Evolutionary conservation across 1,284 basidiomycete genomes (phyloP), one percentile per base, ranked within the genome.

Genomic region (Papiliotrema nemorosa): DNA sequence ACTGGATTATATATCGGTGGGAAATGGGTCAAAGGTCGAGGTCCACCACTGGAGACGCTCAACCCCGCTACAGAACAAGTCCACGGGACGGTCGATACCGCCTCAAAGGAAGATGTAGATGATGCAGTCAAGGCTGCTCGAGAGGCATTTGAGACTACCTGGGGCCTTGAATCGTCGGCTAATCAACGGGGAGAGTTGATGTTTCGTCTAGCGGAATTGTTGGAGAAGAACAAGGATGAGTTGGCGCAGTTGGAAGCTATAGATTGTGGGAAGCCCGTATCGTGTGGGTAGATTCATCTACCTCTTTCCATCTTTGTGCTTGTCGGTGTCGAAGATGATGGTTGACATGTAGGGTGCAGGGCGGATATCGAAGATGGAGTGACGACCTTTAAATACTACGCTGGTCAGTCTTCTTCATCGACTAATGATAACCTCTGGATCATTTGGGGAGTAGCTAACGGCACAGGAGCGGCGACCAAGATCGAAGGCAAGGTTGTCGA

Each of bases 81-180:
- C 18, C 16, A 20, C 40, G 40, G 16, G 20, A 14, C 21, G 40
- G 24, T 41, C 9, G 21, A 41, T 12, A 41, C 40, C 10, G 70
- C 68, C 1, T 50, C 56, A 6, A 49, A 52, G n/a, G 63, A 83
- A 70, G 90, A 93, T 71, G 84, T 93, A 60, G 86, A 92, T 67
- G 67, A 78, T 37, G 90, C 90, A 5, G 90, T 93, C 44, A 80
- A 81, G 21, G 87, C 89, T 16, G 91, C 92, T 27, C 82, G 90
- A 59, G 78, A 82, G 47, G 69, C 92, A 4, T 90, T 89, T 78
- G 83, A 85, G 54, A 88, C 85, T 5, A 84, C 86, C 26, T 96
- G 91, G 91, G 92, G 91, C 16, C 85, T 86, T 73, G 89, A 90
- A 59, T 81, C 87, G 47, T 84, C 88, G 13, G 88, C 87, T 31